These are phyloP conservation scores for Entoloma clypeatum DNA, from an alignment of 1,284 basidiomycete species.

Conservation along the genomic window DNA sequence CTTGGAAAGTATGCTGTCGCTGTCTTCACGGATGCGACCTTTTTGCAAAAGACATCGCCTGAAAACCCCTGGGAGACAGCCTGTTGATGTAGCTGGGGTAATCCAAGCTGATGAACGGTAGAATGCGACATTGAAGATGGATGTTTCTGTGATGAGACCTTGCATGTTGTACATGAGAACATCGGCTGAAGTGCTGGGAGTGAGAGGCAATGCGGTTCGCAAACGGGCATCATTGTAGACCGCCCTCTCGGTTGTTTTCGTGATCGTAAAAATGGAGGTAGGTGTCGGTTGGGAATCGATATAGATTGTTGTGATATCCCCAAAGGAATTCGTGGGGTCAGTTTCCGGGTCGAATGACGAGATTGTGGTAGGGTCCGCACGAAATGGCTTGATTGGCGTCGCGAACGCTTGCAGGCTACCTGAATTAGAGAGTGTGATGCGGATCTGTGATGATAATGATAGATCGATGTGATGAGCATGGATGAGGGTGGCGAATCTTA, in stretches of 20 bases:
- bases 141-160: conserved; percentile 55
- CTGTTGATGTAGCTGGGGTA: conserved; percentile 54
- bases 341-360: conserved; percentile 26
- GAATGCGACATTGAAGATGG: conserved; percentile 67
- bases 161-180: conserved; percentile 60
- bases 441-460: conserved; percentile 40
- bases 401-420: conserved; percentile 45
- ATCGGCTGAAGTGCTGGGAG: conserved; percentile 37
- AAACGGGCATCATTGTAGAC: conserved; percentile 59
- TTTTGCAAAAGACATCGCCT: conserved; percentile 62
- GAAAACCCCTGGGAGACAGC: conserved; percentile 68
- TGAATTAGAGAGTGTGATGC: conserved; percentile 45
- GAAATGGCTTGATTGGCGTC: conserved; percentile 35
- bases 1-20: conserved; percentile 36
- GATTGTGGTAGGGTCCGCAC: conserved; percentile 40
- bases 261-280: conserved; percentile 53
- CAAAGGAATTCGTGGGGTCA: too few relatives aligned
- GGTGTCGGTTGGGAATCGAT: conserved; percentile 53
- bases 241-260: conserved; percentile 64
- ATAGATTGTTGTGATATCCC: conserved; percentile 39
- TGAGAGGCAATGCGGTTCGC: conserved; percentile 44
- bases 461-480: not conserved
- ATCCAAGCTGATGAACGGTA: conserved; percentile 55
- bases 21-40: conserved; percentile 47
- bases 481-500: conserved; percentile 11